A percentile compares a stretch with the other conserved stretches of the same genome.
Conservation (phyloP, 345 rosid genomes). For the Ailanthus altissimus region DNA sequence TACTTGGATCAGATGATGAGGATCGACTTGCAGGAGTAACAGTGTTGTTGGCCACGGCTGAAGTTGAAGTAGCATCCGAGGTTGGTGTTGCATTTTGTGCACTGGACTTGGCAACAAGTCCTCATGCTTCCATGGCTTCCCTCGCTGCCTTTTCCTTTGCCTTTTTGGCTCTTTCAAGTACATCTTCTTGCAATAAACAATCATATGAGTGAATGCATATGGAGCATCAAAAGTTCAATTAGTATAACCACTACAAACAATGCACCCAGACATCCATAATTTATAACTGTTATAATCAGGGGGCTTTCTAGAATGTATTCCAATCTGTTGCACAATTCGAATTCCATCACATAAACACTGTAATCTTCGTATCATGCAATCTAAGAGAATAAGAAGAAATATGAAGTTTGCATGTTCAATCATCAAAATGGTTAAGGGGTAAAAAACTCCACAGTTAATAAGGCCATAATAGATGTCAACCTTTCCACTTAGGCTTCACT, state of each 20-base stretch:
- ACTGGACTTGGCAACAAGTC: slow-evolving; percentile 41
- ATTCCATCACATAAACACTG: background rate
- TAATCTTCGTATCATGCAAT: no score
- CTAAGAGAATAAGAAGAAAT: no score
- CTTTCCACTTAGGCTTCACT: background rate
- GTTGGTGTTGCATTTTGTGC: slow-evolving; percentile 22
- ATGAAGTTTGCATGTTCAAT: no score
- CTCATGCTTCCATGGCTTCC: slow-evolving; percentile 62
- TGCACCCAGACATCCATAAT: no score
- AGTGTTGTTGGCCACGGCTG: slow-evolving; percentile 18
- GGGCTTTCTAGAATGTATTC: background rate
- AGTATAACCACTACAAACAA: background rate
- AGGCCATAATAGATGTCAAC: background rate
- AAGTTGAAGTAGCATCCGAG: slow-evolving; percentile 9
- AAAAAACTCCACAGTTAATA: background rate
- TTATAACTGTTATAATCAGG: no score
- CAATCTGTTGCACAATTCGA: background rate
- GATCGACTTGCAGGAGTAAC: slow-evolving; percentile 18
- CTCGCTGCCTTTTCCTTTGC: slow-evolving; percentile 84
- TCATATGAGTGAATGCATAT: background rate
- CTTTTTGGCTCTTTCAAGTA: slow-evolving; percentile 72
- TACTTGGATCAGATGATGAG: slow-evolving; percentile 12
- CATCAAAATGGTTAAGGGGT: no score
- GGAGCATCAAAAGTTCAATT: background rate
- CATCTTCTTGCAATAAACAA: slow-evolving; percentile 60